Percentiles rank a stretch among this genome's conserved stretches.
These are phyloP conservation scores for Aethionema arabicum DNA, from an alignment of 345 rosid species.

Conservation along the genomic window DNA sequence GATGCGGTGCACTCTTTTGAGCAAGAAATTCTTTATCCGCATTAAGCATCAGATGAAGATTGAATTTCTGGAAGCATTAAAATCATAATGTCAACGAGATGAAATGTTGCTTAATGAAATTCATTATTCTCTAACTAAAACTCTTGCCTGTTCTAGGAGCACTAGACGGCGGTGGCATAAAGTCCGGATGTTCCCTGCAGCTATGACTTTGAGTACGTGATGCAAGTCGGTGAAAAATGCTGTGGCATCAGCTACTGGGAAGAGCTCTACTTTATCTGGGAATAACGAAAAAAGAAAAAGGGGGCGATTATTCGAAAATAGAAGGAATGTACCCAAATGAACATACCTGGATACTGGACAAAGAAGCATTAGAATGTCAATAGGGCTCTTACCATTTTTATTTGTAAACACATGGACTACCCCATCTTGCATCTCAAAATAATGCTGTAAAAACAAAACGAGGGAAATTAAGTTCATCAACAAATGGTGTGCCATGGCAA, in stretches of 20 bases:
- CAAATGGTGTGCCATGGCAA: neutral
- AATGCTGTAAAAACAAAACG: conserved; percentile 55
- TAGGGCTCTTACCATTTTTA: conserved; percentile 63
- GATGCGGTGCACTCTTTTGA: conserved; percentile 99
- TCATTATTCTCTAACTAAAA: neutral
- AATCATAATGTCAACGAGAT: conserved; percentile 21
- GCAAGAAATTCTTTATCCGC: conserved; percentile 96
- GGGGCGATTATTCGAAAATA: neutral
- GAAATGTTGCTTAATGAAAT: conserved; percentile 16
- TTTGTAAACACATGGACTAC: conserved; percentile 83
- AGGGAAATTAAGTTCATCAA: conserved; percentile 22
- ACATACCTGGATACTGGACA: neutral
- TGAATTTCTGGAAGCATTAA: conserved; percentile 71
- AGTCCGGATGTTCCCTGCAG: conserved; percentile 91
- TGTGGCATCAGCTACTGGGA: conserved; percentile 89
- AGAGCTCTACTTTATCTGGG: conserved; percentile 77
- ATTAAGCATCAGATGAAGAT: conserved; percentile 98
- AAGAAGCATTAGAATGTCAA: conserved; percentile 1
- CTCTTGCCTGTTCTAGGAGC: conserved; percentile 88
- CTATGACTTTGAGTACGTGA: conserved; percentile 76
- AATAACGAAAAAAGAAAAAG: conserved; percentile 4
- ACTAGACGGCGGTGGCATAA: conserved; percentile 87
- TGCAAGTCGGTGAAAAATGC: conserved; percentile 93
- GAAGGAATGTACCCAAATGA: conserved; percentile 15
- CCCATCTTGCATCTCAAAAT: conserved; percentile 94